Percentiles rank a stretch among this genome's conserved stretches.
phyloP scores from a whole-genome alignment of 164 flowering plant species.

The Santalum album region DNA sequence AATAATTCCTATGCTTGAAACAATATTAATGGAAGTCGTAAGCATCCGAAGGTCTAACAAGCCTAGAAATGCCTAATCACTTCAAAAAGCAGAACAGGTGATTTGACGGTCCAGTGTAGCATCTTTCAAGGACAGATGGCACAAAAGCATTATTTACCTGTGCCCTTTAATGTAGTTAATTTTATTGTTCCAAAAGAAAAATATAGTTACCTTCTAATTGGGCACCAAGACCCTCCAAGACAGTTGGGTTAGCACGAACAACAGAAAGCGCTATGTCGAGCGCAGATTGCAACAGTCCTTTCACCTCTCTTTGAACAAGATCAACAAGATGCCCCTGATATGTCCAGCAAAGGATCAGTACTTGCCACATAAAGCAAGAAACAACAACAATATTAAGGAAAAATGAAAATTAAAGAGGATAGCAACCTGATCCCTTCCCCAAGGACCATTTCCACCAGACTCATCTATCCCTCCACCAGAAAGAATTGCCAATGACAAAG shows the following conservation, averaged over 20 bases:
- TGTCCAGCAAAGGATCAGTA: conserved; percentile 10
- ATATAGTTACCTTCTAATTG: conserved; percentile 75
- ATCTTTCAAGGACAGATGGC: no score
- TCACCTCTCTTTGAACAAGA: conserved; percentile 94
- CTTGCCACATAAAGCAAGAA: not conserved
- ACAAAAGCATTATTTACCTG: conserved; percentile 41
- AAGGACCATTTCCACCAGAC: conserved; percentile 61
- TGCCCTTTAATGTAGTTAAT: no score
- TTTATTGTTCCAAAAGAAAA: no score
- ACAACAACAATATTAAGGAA: not conserved
- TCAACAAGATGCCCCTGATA: conserved; percentile 90
- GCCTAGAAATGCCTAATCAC: no score
- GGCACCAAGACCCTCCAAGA: conserved; percentile 95
- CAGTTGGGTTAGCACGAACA: conserved; percentile 84
- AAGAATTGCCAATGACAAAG: conserved; percentile 73
- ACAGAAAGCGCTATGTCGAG: conserved; percentile 77
- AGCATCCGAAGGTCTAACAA: no score
- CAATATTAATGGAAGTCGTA: no score
- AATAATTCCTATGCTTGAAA: no score
- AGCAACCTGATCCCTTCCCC: conserved; percentile 90
- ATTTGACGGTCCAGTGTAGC: no score
- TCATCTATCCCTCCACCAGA: conserved; percentile 91
- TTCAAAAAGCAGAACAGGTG: no score
- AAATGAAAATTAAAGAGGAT: conserved; percentile 1
- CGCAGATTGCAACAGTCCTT: conserved; percentile 75